These are phyloP conservation scores for Pichia thaimueangensis DNA, from an alignment of 805 yeast genomes.

Conservation along the genomic window DNA sequence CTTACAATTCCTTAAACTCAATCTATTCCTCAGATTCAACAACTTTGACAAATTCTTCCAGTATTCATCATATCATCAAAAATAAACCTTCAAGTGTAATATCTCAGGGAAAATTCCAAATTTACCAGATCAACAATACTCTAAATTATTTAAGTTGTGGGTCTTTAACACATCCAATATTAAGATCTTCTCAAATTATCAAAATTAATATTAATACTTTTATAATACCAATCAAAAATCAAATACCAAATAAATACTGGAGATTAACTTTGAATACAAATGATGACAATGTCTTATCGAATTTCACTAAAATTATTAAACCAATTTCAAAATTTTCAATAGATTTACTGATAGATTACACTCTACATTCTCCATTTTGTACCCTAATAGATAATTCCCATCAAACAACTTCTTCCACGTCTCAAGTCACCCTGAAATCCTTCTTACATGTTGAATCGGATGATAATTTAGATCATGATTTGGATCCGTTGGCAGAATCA, in stretches of 20 bases:
- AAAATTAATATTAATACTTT: slow-evolving; percentile 44
- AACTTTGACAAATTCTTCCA: not conserved
- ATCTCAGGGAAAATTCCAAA: slow-evolving; percentile 54
- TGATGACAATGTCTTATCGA: slow-evolving; percentile 24
- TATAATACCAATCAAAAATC: slow-evolving; percentile 62
- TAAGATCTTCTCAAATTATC: slow-evolving; percentile 56
- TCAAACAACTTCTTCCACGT: not conserved
- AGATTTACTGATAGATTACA: slow-evolving; percentile 6
- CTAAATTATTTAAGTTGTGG: slow-evolving; percentile 55
- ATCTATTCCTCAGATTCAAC: not conserved
- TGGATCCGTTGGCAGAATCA: not conserved
- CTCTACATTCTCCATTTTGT: slow-evolving; percentile 10
- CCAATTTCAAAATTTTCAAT: slow-evolving; percentile 17
- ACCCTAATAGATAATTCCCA: slow-evolving; percentile 4
- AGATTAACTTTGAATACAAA: slow-evolving; percentile 36
- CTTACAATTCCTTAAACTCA: not conserved
- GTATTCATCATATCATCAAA: slow-evolving; percentile 4
- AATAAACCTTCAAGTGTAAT: slow-evolving; percentile 27
- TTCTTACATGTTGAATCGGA: slow-evolving; percentile 3
- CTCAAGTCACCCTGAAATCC: slow-evolving; percentile 6
- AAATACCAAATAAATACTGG: slow-evolving; percentile 79
- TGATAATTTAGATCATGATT: not conserved
- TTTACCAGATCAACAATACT: slow-evolving; percentile 50
- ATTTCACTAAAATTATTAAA: slow-evolving; percentile 24
- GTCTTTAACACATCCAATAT: slow-evolving; percentile 63